Base-by-base conservation (phyloP, 495 filamentous ascomycete genomes). In the Choiromyces venosus region DNA sequence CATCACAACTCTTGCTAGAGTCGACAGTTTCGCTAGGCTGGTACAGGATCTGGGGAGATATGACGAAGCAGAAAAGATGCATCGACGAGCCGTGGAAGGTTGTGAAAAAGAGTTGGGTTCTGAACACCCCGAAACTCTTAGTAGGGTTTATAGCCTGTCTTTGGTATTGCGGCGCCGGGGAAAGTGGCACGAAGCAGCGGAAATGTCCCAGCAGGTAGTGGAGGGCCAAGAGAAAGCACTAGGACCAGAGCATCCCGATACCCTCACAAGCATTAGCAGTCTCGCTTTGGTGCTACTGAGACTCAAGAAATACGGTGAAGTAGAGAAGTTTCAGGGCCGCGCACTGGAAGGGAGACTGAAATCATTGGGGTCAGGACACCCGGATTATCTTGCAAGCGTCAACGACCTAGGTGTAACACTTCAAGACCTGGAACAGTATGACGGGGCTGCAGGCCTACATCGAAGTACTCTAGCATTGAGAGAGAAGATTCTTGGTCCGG, bases 151-250 rank as follows among this genome's bases (percentile, higher is more conserved):
- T 56, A 82, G 65, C 67, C 75, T 81, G 64, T 80, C 80, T 25
- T 65, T 73, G 18, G 37, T 80, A 19, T 74, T 84, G 19, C 33
- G 72, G n/a, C 39, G 74, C 19, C 76, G 80, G 38, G 82, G 82
- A 5, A 77, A 82, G 21, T 83, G 81, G 67, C 40, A 80, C 40
- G 83, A 85, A 37, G 83, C 83, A 0, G 82, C 82, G 37, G 19
- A 44, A n/a, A 40, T 82, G 18, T 66, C 79, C 56, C 74, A 73
- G 37, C 72, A 71, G 12, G 66, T 73, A 14, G 70, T 84, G 25
- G 72, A 75, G 14, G 52, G 78, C 42, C 36, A 79, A 21, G 79
- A 82, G 72, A 71, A 75, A 61, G 73, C 74, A 33, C 75, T 82
- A 21, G 82, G 82, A 16, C 65, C 68, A 40, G 71, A 82, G 52